Base-by-base conservation (phyloP, 2,329 filamentous ascomycete species). In the Cyphellophora attinorum region DNA sequence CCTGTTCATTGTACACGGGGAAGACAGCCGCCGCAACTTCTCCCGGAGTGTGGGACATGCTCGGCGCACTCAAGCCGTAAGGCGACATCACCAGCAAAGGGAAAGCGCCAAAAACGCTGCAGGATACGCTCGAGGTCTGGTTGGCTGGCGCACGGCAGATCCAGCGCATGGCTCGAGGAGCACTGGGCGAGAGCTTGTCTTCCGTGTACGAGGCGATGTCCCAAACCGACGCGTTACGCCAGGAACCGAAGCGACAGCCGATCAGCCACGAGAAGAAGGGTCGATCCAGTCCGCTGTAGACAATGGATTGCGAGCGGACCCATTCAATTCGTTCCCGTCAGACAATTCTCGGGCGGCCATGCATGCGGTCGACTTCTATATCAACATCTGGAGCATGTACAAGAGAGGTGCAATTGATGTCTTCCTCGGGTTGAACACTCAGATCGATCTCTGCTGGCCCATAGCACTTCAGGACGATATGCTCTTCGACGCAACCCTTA, bases 371-470 rank as follows among this genome's bases (percentile, higher is more conserved):
- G 39, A 42, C 27, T 42, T 13, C 38, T 35, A 39, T 11, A 39
- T 42, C 18, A 35, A 38, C 17, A 29, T 42, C 2, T 42, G 39
- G 39, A 25, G 27, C 12, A 35, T 36, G 10, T 35, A 42, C 19
- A 38, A 39, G 17, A 25, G 21, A 15, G 36, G 35, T 10, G 31
- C 32, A 18, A 35, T 42, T 15, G 39, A 42, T 19, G 21, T 31
- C 11, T 25, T 34, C 17, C 33, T 42, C 29, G 39, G 39, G 4
- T 39, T 35, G 23, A 39, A 42, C 19, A 39, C 39, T 8, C 39
- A 42, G 29, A 27, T 42, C 14, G 36, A 38, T 16, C 21, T 42
- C n/a, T 42, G 39, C 36, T 42, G 39, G 39, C 39, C 39, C n/a
- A 16, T 42, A 15, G 39, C 39, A 8, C 14, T 42, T 6, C 39